Evolutionary conservation across 495 filamentous ascomycete species (phyloP).

Genomic region (Neurospora sp.): DNA sequence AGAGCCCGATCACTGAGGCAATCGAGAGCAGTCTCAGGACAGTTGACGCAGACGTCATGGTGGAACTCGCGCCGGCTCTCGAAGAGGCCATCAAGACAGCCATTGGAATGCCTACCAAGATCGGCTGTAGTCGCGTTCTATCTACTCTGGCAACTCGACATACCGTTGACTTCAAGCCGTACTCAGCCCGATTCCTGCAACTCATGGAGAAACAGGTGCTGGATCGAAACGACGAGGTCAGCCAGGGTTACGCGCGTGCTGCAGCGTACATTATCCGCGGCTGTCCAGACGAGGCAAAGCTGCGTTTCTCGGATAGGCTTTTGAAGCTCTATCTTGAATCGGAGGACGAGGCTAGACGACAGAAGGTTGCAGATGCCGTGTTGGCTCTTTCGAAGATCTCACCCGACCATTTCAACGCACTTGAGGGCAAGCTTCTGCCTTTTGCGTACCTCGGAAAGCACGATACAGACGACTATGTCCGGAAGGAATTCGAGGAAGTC

Average conservation of each 20-base stretch:
- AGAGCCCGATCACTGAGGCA: constrained; percentile 87
- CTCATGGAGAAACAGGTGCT: constrained; percentile 67
- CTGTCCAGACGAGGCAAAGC: constrained; percentile 57
- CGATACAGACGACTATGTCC: constrained; percentile 68
- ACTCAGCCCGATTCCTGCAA: constrained; percentile 68
- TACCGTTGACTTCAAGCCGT: constrained; percentile 59
- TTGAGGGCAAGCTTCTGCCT: constrained; percentile 66
- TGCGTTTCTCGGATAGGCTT: constrained; percentile 55
- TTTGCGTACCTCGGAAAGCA: constrained; percentile 84
- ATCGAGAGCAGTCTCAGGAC: constrained; percentile 82
- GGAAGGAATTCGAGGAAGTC: constrained; percentile 63
- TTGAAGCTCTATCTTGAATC: constrained; percentile 67
- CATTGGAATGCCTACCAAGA: constrained; percentile 84
- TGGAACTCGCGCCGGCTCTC: constrained; percentile 56
- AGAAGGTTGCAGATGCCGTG: constrained; percentile 69
- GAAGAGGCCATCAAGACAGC: constrained; percentile 72
- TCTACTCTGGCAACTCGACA: constrained; percentile 78
- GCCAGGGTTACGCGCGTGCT: constrained; percentile 71
- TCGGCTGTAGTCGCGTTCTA: constrained; percentile 77
- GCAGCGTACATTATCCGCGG: constrained; percentile 76
- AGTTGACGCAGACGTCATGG: constrained; percentile 68
- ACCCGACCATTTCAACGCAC: constrained; percentile 72
- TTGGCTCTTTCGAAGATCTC: constrained; percentile 75
- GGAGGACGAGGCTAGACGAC: constrained; percentile 62
- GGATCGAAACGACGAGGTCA: constrained; percentile 86